A percentile compares a stretch with the other conserved stretches of the same genome.
These are phyloP conservation scores for Dissoconium aciculare DNA, from an alignment of 2,329 filamentous ascomycete genomes.

Conservation along the genomic window DNA sequence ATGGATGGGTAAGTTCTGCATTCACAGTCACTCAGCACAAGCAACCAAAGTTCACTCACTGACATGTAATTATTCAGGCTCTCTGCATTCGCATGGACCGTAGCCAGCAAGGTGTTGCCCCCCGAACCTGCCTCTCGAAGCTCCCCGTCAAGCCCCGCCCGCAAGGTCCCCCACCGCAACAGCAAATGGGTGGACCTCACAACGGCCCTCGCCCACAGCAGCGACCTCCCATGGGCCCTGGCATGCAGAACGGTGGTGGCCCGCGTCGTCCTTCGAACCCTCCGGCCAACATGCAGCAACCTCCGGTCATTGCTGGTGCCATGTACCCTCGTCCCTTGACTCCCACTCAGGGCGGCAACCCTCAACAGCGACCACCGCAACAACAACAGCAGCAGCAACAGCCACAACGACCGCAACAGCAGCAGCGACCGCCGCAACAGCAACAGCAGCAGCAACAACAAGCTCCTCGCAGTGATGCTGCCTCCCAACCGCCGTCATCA, in stretches of 20 bases:
- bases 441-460: too few relatives aligned
- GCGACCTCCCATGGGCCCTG: constrained; percentile 9
- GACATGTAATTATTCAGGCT: constrained; percentile 40
- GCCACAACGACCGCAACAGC: constrained; percentile 7
- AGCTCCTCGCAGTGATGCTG: too few relatives aligned
- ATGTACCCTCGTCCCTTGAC: constrained; percentile 16
- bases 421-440: too few relatives aligned
- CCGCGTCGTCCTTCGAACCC: constrained; percentile 26
- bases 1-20: constrained; percentile 69
- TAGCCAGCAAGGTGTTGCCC: constrained; percentile 81
- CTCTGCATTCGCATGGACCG: constrained; percentile 84
- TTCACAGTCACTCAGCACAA: background rate
- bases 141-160: constrained; percentile 76
- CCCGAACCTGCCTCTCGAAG: constrained; percentile 82
- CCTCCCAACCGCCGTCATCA: too few relatives aligned
- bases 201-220: constrained; percentile 18
- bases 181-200: constrained; percentile 25
- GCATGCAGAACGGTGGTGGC: constrained; percentile 11
- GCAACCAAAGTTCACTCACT: too few relatives aligned
- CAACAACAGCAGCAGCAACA: constrained; percentile 17
- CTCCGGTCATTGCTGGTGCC: constrained; percentile 4
- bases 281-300: constrained; percentile 11
- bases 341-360: constrained; percentile 9
- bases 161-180: constrained; percentile 36
- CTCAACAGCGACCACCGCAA: constrained; percentile 1